Base-by-base conservation (phyloP, 2,329 filamentous ascomycete species). In the Dactylellina sp. region DNA sequence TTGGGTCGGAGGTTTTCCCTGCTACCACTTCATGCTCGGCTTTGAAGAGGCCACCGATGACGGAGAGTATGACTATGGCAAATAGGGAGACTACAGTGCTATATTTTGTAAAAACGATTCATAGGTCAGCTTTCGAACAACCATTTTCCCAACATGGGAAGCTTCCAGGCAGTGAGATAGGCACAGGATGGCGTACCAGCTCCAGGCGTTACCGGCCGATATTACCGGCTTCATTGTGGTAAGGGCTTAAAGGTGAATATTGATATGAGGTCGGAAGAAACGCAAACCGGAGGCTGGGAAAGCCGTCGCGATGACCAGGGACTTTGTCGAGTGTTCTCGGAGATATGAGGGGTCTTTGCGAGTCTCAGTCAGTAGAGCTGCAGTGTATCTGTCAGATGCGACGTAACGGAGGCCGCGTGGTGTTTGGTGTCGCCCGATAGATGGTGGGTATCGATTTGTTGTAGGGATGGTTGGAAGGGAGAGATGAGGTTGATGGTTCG, bases 181-280 rank as follows among this genome's bases (percentile, higher is more conserved):
- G 78, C 2, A 75, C 77, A 78, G 16, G 39, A 64, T 52, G 71
- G 82, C 88, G 80, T 85, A 97, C 93, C 93, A 97, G 84, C 89
- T 92, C 93, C 93, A 97, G 80, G 93, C 94, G 84, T 96, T 93
- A 84, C 93, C 87, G 77, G 92, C 89, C 80, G 92, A 91, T 79
- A 98, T 91, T 81, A 98, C 85, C 78, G 94, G 93, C 89, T 97
- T 97, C 93, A 97, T 97, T n/a, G n/a, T n/a, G n/a, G n/a, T n/a
- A n/a, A n/a, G n/a, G n/a, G n/a, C n/a, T n/a, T n/a, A n/a, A n/a
- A n/a, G 80, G 32, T 60, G 40, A n/a, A 24, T 18, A 14, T 47
- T 47, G 20, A 11, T 18, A 22, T 37, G 24, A 7, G 7, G n/a
- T n/a, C n/a, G n/a, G n/a, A n/a, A n/a, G n/a, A n/a, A n/a, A n/a